These are phyloP conservation scores for Pseudogymnoascus sp. DNA, from an alignment of 2,329 filamentous ascomycete species.

Conservation along the genomic window DNA sequence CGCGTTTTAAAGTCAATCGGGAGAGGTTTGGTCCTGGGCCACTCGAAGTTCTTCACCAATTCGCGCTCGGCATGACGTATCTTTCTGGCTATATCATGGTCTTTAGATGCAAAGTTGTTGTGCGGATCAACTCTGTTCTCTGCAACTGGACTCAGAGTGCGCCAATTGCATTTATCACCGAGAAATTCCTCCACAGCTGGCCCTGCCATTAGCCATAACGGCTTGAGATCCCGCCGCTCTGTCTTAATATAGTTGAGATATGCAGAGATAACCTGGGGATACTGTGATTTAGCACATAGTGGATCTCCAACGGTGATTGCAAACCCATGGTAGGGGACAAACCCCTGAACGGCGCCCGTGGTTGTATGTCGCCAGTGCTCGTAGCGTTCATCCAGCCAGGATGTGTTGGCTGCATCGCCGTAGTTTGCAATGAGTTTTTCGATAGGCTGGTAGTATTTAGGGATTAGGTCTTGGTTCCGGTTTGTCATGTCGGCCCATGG, in stretches of 20 bases:
- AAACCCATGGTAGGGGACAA: constrained; percentile 66
- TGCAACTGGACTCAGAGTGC: constrained; percentile 77
- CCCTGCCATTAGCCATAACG: constrained; percentile 73
- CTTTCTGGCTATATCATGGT: constrained; percentile 72
- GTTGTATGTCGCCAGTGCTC: constrained; percentile 73
- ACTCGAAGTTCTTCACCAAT: constrained; percentile 70
- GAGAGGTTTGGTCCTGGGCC: constrained; percentile 54
- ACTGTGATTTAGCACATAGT: constrained; percentile 72
- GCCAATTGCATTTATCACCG: constrained; percentile 73
- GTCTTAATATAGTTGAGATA: constrained; percentile 70
- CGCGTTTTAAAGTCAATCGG: constrained; percentile 59
- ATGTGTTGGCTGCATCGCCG: constrained; percentile 87
- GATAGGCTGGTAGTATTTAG: constrained; percentile 58
- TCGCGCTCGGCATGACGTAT: constrained; percentile 78
- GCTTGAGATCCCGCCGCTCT: constrained; percentile 62
- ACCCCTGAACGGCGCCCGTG: constrained; percentile 79
- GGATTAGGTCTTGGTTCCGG: constrained; percentile 35
- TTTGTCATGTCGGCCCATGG: constrained; percentile 44
- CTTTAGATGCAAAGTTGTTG: constrained; percentile 57
- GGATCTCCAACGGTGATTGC: constrained; percentile 83
- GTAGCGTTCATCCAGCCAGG: constrained; percentile 85
- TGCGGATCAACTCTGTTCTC: constrained; percentile 77
- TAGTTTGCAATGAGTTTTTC: constrained; percentile 93
- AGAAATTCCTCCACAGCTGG: constrained; percentile 70
- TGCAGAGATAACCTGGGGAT: constrained; percentile 59